Evolutionary conservation across 1,284 basidiomycete species (phyloP), one percentile per base, ranked within the genome.

Genomic region (Cryptococcus neoformans): DNA sequence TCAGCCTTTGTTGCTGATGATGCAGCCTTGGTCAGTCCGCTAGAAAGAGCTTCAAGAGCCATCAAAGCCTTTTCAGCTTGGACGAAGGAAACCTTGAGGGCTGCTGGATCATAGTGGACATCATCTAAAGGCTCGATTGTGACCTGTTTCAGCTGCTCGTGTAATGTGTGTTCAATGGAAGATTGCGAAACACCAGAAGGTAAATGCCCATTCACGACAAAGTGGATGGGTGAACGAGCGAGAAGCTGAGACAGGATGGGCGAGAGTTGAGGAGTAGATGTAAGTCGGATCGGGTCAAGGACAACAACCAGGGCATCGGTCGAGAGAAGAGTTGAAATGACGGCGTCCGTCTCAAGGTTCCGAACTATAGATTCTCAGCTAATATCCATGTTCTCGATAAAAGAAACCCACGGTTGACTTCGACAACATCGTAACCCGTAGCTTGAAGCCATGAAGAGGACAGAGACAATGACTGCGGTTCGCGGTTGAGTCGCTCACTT

Each of bases 201-300:
- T 35, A 72, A 50, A 5, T 59, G 44, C 0, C 73, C 73, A 51
- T 74, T 77, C 56, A 74, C 61, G 39, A 70, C 64, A 47, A 74
- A 58, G 49, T 63, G 62, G 10, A 71, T 54, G 39, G 50, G 54
- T 2, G 58, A 58, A 41, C 66, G 63, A 4, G 52, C 39, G 8
- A 69, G 49, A 10, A 65, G 51, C 7, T 53, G 42, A 6, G 62
- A 64, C 3, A 70, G 58, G 52, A 72, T 47, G 17, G 55, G 45
- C 4, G 45, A 42, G 34, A 71, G 40, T 17, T 52, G 49, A 7
- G 62, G 67, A 8, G 63, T 59, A 0, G 58, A 55, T 3, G 68
- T 57, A 4, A 72, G 67, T 4, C 70, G 68, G 47, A 74, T 66
- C 14, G 70, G 76, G 57, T 75, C 73, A 35, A 75, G 58, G n/a